Conservation (phyloP, 129 eudicot species). For the Flaveria sonorensis region DNA sequence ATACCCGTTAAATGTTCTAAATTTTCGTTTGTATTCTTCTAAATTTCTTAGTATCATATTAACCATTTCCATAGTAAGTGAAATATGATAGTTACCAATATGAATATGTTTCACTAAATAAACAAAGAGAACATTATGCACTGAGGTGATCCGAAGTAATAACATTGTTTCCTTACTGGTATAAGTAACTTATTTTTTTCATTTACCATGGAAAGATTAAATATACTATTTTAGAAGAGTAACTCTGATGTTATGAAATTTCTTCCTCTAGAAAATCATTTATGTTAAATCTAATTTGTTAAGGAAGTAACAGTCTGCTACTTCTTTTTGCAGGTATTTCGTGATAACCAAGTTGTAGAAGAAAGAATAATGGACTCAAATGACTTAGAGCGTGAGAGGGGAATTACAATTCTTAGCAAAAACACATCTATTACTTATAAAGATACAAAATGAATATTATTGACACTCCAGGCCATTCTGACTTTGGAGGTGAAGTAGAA, state of each 20-base stretch:
- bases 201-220: neutral
- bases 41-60: neutral
- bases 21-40: neutral
- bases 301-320: conserved; percentile 7
- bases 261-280: neutral
- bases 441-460: conserved; percentile 89
- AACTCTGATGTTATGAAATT: neutral
- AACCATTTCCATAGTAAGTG: neutral
- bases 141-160: neutral
- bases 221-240: neutral
- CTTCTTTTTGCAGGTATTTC: conserved; percentile 80
- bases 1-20: neutral
- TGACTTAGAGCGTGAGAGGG: conserved; percentile 97
- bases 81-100: neutral
- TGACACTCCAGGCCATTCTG: conserved; percentile 99
- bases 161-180: neutral
- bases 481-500: conserved; percentile 99
- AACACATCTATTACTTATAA: conserved; percentile 89
- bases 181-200: neutral
- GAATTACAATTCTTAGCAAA: conserved; percentile 96
- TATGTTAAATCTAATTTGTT: neutral
- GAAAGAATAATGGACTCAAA: conserved; percentile 99
- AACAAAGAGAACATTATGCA: neutral
- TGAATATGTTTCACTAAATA: neutral
- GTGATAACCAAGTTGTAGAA: conserved; percentile 90